Evolutionary conservation across 192 early-diverging fungal genomes (phyloP).

Genomic region (Umbelopsis sp.): DNA sequence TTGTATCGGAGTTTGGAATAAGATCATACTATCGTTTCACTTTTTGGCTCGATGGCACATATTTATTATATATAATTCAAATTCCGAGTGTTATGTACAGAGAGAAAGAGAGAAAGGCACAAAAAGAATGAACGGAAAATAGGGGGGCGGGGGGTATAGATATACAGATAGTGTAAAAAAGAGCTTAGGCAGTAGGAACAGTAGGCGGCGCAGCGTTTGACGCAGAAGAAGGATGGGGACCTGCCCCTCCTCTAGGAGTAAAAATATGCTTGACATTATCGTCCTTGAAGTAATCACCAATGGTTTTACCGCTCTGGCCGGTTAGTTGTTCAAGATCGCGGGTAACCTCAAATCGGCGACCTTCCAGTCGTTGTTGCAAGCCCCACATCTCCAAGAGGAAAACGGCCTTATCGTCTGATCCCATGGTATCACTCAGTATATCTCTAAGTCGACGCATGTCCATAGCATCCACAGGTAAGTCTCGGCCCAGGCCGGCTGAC

Average conservation of each 20-base stretch:
- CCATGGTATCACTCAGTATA: conserved; percentile 27
- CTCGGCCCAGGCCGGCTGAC: conserved; percentile 28
- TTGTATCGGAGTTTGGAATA: too few relatives aligned
- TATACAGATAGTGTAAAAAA: background rate
- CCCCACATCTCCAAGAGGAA: conserved; percentile 46
- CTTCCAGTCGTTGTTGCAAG: conserved; percentile 29
- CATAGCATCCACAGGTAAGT: conserved; percentile 30
- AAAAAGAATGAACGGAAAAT: background rate
- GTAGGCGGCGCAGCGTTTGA: background rate
- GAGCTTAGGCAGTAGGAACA: background rate
- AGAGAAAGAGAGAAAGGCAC: background rate
- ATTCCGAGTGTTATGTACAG: conserved; percentile 1
- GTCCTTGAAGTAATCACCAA: conserved; percentile 38
- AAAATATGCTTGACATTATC: conserved; percentile 22
- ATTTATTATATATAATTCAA: background rate
- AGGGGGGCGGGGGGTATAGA: conserved; percentile 6
- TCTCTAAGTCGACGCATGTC: conserved; percentile 24
- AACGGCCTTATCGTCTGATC: conserved; percentile 38
- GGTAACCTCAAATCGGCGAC: conserved; percentile 40
- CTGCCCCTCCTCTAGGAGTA: conserved; percentile 16
- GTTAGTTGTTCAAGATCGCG: conserved; percentile 41
- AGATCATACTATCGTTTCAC: background rate
- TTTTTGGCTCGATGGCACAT: too few relatives aligned
- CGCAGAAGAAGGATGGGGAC: background rate
- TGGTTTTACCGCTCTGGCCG: conserved; percentile 40